Conservation (phyloP, 2,329 filamentous ascomycete genomes). For the Arthrinium phaeospermum region DNA sequence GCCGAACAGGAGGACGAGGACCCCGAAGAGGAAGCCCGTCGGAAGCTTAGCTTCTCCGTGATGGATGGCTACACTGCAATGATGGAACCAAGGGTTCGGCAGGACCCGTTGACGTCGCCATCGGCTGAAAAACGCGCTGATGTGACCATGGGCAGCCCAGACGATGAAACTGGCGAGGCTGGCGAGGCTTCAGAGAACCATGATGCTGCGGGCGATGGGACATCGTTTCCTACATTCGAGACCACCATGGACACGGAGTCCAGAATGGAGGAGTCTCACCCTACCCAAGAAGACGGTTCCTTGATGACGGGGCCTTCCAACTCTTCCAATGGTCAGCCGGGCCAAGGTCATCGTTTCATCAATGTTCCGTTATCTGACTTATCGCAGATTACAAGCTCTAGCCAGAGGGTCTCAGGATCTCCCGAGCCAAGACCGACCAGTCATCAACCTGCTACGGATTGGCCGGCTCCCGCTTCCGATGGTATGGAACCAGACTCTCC, state of each 20-base stretch:
- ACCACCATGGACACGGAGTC: not conserved
- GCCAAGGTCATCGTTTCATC: constrained; percentile 28
- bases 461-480: not conserved
- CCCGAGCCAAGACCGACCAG: constrained; percentile 29
- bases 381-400: constrained; percentile 35
- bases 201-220: not conserved
- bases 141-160: not conserved
- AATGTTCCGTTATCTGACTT: constrained; percentile 31
- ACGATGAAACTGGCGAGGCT: not conserved
- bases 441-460: not conserved
- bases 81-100: constrained; percentile 70
- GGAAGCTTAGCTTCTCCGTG: constrained; percentile 64
- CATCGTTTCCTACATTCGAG: not conserved
- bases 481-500: not conserved
- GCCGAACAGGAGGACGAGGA: constrained; percentile 55
- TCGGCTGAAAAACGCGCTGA: not conserved
- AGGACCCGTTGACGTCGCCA: constrained; percentile 38
- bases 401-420: constrained; percentile 29
- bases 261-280: not conserved
- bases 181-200: not conserved
- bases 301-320: constrained; percentile 23
- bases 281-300: constrained; percentile 5
- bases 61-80: constrained; percentile 42
- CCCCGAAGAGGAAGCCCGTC: constrained; percentile 59
- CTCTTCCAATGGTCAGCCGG: constrained; percentile 28